These are phyloP conservation scores for Populus deltoides DNA, from an alignment of 345 rosid genomes.

Conservation along the genomic window DNA sequence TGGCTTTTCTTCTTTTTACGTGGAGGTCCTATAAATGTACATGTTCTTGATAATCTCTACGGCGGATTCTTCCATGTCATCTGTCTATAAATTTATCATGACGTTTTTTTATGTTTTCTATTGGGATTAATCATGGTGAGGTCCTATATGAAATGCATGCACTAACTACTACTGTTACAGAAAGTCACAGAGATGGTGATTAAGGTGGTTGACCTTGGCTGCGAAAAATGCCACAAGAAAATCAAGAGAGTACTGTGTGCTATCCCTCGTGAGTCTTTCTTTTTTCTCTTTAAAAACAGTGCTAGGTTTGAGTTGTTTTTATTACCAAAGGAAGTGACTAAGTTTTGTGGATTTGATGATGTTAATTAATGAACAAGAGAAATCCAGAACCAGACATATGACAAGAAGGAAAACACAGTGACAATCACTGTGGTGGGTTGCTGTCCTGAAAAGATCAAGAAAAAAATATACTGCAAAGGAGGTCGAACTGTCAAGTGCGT, in stretches of 20 bases:
- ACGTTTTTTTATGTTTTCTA: no score
- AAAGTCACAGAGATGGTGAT: constrained; percentile 58
- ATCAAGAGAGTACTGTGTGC: constrained; percentile 70
- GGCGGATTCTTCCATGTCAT: no score
- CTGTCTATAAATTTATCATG: no score
- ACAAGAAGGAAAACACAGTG: constrained; percentile 59
- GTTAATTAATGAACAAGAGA: constrained; percentile 17
- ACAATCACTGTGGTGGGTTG: constrained; percentile 44
- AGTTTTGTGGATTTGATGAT: background rate
- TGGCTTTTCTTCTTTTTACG: no score
- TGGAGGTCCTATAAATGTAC: no score
- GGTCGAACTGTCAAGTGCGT: no score
- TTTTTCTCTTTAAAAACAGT: no score
- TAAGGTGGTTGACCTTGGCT: constrained; percentile 61
- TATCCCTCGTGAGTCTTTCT: constrained; percentile 26
- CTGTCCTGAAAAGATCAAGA: no score
- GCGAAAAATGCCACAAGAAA: constrained; percentile 61
- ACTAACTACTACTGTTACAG: constrained; percentile 21
- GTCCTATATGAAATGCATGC: background rate
- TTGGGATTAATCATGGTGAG: background rate
- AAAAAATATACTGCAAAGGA: no score
- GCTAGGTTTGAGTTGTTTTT: no score
- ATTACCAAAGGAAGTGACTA: constrained; percentile 18
- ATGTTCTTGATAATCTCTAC: no score
- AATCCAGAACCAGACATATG: constrained; percentile 44